A percentile compares a stretch with the other conserved stretches of the same genome.
These are phyloP conservation scores for Diplodia corticola DNA, from an alignment of 2,329 filamentous ascomycete species.

Conservation along the genomic window DNA sequence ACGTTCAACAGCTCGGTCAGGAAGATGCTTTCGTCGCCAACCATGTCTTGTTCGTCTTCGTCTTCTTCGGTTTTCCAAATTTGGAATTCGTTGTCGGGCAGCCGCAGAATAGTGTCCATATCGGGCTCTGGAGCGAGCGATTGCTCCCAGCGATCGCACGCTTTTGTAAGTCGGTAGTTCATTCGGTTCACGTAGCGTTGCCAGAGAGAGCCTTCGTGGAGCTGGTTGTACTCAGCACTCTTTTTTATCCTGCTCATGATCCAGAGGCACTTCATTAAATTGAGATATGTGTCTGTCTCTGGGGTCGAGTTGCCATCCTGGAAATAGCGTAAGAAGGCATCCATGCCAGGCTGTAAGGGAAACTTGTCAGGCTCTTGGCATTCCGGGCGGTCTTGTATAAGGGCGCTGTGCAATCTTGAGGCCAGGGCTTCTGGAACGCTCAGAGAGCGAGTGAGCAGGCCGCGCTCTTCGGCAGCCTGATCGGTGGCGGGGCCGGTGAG, in stretches of 20 bases:
- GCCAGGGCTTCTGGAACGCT: conserved; percentile 22
- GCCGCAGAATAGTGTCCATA: conserved; percentile 4
- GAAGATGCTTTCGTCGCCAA: neutral
- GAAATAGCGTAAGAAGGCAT: conserved; percentile 13
- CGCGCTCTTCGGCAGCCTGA: neutral
- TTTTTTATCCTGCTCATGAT: conserved; percentile 10
- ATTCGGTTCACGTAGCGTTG: conserved; percentile 8
- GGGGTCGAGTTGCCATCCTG: conserved; percentile 1
- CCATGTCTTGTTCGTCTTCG: neutral
- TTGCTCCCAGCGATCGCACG: neutral
- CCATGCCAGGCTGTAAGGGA: conserved; percentile 17
- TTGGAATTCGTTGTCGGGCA: neutral
- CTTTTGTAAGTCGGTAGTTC: neutral
- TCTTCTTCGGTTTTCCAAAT: conserved; percentile 2
- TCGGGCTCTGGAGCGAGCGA: conserved; percentile 5
- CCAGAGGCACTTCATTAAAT: conserved; percentile 17
- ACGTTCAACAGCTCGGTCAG: conserved; percentile 12
- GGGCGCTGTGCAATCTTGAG: neutral
- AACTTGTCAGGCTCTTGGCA: neutral
- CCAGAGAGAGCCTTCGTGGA: neutral
- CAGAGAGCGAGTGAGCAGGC: conserved; percentile 3
- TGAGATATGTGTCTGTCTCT: conserved; percentile 5
- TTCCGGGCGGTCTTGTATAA: conserved; percentile 7
- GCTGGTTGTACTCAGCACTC: neutral
- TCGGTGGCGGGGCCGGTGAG: conserved; percentile 9